Evolutionary conservation across 192 early-diverging fungal species (phyloP).

Genomic region (Backusella westeae): DNA sequence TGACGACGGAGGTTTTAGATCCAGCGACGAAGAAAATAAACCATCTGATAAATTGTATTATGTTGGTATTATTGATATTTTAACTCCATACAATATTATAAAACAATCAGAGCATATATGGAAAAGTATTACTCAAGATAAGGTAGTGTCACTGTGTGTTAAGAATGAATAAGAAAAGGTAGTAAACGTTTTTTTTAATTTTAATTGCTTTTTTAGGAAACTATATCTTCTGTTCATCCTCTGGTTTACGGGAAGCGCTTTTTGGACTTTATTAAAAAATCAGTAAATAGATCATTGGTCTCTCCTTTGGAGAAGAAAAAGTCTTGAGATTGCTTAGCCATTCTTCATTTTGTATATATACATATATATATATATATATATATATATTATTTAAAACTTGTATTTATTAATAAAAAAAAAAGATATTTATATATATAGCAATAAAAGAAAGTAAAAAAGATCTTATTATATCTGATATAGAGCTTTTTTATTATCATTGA

Average conservation of each 20-base stretch:
- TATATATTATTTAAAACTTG: not conserved
- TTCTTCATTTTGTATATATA: not conserved
- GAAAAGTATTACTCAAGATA: conserved; percentile 81
- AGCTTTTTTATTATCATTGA: not conserved
- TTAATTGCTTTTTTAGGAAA: not conserved
- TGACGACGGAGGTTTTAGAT: conserved; percentile 18
- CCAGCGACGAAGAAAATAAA: conserved; percentile 13
- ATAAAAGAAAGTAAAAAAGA: not conserved
- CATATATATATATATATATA: not conserved
- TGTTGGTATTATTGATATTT: conserved; percentile 96
- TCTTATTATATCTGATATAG: not conserved
- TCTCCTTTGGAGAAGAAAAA: conserved; percentile 1
- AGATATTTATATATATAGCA: not conserved
- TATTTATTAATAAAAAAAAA: not conserved
- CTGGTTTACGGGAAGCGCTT: conserved; percentile 4
- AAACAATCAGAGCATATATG: conserved; percentile 91
- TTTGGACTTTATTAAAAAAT: conserved; percentile 13
- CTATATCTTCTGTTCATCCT: conserved; percentile 16
- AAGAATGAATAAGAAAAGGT: not conserved
- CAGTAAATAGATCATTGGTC: conserved; percentile 1
- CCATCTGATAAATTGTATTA: conserved; percentile 60
- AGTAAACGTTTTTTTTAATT: not conserved
- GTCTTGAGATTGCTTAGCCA: not conserved
- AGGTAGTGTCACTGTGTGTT: conserved; percentile 13
- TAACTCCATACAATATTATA: conserved; percentile 87